Percentiles rank a stretch among this genome's conserved stretches.
phyloP scores from a whole-genome alignment of 1,284 basidiomycete genomes.

The Sphaerobolus stellatus region DNA sequence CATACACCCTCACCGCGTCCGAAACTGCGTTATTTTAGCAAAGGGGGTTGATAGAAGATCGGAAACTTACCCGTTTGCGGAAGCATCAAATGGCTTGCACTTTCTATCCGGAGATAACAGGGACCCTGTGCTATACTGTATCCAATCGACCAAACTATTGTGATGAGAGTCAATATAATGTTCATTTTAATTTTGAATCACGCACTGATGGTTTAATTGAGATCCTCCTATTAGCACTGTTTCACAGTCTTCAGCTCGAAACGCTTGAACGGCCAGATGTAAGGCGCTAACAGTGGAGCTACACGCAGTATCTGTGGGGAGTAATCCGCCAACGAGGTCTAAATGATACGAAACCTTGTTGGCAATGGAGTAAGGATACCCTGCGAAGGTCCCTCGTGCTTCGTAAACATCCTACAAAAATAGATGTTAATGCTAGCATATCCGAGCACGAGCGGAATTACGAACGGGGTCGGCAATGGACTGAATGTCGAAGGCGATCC shows the following conservation, averaged over 20 bases:
- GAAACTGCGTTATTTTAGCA: constrained; percentile 32
- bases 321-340: constrained; percentile 46
- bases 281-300: constrained; percentile 46
- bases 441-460: background rate
- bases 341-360: constrained; percentile 50
- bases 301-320: constrained; percentile 51
- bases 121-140: constrained; percentile 34
- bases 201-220: constrained; percentile 40
- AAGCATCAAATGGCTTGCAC: constrained; percentile 49
- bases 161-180: too few relatives aligned
- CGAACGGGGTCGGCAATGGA: constrained; percentile 28
- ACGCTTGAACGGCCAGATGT: constrained; percentile 46
- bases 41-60: too few relatives aligned
- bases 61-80: constrained; percentile 43
- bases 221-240: constrained; percentile 47
- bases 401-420: constrained; percentile 34
- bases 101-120: constrained; percentile 46
- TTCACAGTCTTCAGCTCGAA: constrained; percentile 45
- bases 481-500: constrained; percentile 30
- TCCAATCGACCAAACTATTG: constrained; percentile 35
- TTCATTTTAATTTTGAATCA: too few relatives aligned
- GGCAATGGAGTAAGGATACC: constrained; percentile 38
- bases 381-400: constrained; percentile 35
- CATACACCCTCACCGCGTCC: constrained; percentile 32
- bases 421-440: background rate